These are phyloP conservation scores for Bretschneidera sinensis DNA, from an alignment of 345 rosid species.

Conservation along the genomic window DNA sequence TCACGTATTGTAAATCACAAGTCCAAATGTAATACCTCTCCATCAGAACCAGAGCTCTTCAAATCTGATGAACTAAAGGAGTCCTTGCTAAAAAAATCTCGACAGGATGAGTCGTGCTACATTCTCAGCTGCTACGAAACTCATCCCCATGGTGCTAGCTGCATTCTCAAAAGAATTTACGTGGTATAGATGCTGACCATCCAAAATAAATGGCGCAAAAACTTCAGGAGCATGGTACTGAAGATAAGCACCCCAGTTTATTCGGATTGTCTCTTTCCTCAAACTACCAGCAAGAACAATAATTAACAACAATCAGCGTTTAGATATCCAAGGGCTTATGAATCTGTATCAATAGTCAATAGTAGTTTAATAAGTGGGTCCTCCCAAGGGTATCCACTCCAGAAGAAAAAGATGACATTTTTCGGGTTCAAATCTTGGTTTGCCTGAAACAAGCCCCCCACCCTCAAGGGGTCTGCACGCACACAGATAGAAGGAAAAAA, in stretches of 20 bases:
- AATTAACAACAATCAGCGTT: conserved; percentile 9
- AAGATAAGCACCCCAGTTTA: conserved; percentile 98
- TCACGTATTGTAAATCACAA: conserved; percentile 32
- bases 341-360: neutral
- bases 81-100: conserved; percentile 33
- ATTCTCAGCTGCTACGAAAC: conserved; percentile 91
- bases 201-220: conserved; percentile 82
- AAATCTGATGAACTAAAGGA: conserved; percentile 20
- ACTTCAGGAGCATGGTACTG: conserved; percentile 77
- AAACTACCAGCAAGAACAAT: conserved; percentile 29
- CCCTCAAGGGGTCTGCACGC: no score
- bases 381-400: no score
- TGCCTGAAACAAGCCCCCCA: no score
- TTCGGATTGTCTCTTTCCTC: conserved; percentile 60
- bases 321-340: neutral
- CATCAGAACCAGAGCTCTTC: conserved; percentile 24
- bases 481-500: no score
- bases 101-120: conserved; percentile 76
- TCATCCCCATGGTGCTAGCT: conserved; percentile 90
- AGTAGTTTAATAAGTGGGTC: no score
- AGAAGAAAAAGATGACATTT: no score
- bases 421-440: no score
- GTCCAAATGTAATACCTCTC: conserved; percentile 33
- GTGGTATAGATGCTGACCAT: conserved; percentile 70
- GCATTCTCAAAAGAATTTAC: conserved; percentile 91